These are phyloP conservation scores for Aureobasidium sp. DNA, from an alignment of 2,329 filamentous ascomycete species.

Conservation along the genomic window DNA sequence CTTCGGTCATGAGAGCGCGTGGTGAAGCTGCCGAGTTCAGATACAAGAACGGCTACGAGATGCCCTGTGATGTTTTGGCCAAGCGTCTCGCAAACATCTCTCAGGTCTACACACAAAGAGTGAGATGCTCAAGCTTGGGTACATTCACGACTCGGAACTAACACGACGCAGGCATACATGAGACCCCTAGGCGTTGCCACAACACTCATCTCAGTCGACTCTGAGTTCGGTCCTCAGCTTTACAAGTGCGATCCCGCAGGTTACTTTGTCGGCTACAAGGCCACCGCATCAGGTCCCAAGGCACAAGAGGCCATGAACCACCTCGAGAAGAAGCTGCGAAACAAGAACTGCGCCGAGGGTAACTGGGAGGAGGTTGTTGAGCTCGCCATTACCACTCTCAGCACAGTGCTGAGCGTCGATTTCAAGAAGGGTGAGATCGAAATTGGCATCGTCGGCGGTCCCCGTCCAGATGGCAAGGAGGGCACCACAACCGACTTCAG, in stretches of 20 bases:
- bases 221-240: constrained; percentile 84
- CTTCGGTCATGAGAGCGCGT: constrained; percentile 84
- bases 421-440: constrained; percentile 99
- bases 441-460: constrained; percentile 92
- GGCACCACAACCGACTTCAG: constrained; percentile 74
- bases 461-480: constrained; percentile 71
- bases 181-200: constrained; percentile 91
- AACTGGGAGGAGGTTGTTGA: constrained; percentile 97
- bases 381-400: constrained; percentile 88
- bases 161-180: constrained; percentile 71
- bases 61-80: constrained; percentile 93
- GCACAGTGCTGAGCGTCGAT: constrained; percentile 94
- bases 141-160: background rate
- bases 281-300: constrained; percentile 92
- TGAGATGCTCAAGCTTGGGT: constrained; percentile 36
- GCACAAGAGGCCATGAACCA: constrained; percentile 98
- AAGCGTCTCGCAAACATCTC: constrained; percentile 98
- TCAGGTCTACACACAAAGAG: constrained; percentile 96
- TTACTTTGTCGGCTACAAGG: constrained; percentile 98
- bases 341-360: constrained; percentile 90
- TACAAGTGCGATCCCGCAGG: constrained; percentile 98
- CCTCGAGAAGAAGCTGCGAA: constrained; percentile 99
- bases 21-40: constrained; percentile 95
- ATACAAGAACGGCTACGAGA: constrained; percentile 99
- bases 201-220: constrained; percentile 88